phyloP scores from a whole-genome alignment of 2,329 filamentous ascomycete species.

The Sporothrix inflata region DNA sequence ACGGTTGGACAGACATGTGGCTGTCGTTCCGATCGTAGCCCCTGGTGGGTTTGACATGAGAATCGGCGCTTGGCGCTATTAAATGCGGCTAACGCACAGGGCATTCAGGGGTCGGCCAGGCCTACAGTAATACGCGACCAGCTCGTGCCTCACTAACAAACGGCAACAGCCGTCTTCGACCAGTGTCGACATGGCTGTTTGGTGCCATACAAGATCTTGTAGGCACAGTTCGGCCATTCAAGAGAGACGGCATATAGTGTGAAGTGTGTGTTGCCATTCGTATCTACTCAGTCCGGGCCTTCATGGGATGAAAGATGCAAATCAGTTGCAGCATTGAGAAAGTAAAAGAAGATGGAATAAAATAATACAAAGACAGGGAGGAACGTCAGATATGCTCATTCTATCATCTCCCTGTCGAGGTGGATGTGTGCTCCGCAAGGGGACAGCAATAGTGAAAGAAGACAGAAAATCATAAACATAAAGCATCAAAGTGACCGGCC shows the following conservation, averaged over 20 bases:
- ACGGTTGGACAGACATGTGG: background rate
- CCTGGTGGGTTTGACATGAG: background rate
- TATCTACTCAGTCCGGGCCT: too few relatives aligned
- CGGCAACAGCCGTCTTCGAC: background rate
- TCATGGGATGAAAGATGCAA: too few relatives aligned
- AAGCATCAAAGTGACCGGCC: constrained; percentile 20
- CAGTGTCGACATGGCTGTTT: background rate
- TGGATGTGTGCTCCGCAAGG: background rate
- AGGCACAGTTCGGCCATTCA: background rate
- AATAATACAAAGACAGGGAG: background rate
- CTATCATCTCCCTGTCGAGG: constrained; percentile 11
- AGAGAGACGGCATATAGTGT: background rate
- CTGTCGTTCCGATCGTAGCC: background rate
- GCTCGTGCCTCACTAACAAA: background rate
- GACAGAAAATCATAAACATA: background rate
- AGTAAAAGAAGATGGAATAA: background rate
- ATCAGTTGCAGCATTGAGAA: background rate
- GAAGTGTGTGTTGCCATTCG: background rate
- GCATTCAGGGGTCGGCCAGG: background rate
- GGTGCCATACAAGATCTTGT: background rate
- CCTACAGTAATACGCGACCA: background rate
- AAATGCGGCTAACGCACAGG: background rate
- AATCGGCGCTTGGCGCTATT: background rate
- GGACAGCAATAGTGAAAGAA: background rate
- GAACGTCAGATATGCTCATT: constrained; percentile 2